Evolutionary conservation across 495 filamentous ascomycete species (phyloP).

Genomic region (Aeminium ludgeri): DNA sequence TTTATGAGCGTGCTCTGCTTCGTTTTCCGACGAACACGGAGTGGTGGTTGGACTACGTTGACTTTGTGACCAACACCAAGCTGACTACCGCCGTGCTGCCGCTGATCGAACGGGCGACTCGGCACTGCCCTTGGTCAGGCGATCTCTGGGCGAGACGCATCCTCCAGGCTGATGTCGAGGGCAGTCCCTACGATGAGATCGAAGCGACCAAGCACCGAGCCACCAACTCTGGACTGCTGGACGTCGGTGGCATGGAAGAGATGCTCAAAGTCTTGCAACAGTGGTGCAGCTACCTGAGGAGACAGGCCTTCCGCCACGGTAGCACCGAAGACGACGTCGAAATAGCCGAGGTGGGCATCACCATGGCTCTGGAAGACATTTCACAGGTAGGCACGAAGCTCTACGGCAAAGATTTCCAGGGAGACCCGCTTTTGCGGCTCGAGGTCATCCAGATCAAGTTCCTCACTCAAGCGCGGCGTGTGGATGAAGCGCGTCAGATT

Average conservation of each 20-base stretch:
- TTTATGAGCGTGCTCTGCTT: constrained; percentile 61
- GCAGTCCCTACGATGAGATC: constrained; percentile 57
- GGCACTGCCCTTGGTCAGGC: constrained; percentile 85
- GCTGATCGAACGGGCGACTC: constrained; percentile 56
- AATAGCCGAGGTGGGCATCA: constrained; percentile 77
- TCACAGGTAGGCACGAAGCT: constrained; percentile 57
- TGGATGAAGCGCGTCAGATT: constrained; percentile 47
- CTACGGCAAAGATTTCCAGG: constrained; percentile 58
- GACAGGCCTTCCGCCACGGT: constrained; percentile 44
- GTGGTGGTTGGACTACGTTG: constrained; percentile 68
- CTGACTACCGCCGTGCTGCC: constrained; percentile 18
- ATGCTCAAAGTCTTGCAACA: constrained; percentile 75
- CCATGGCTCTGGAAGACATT: constrained; percentile 67
- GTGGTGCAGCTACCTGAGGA: constrained; percentile 85
- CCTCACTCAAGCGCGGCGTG: constrained; percentile 57
- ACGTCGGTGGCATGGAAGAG: constrained; percentile 60
- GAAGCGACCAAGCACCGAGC: constrained; percentile 83
- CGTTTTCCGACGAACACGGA: constrained; percentile 50
- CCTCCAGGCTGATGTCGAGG: constrained; percentile 59
- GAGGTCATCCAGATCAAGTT: constrained; percentile 87
- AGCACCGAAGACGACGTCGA: constrained; percentile 80
- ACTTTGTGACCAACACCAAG: constrained; percentile 42
- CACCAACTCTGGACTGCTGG: constrained; percentile 62
- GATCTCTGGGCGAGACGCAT: constrained; percentile 80
- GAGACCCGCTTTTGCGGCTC: constrained; percentile 72